Evolutionary conservation across 257 asterid species (phyloP), one percentile per base, ranked within the genome.

Genomic region (Sherardia arvensis): DNA sequence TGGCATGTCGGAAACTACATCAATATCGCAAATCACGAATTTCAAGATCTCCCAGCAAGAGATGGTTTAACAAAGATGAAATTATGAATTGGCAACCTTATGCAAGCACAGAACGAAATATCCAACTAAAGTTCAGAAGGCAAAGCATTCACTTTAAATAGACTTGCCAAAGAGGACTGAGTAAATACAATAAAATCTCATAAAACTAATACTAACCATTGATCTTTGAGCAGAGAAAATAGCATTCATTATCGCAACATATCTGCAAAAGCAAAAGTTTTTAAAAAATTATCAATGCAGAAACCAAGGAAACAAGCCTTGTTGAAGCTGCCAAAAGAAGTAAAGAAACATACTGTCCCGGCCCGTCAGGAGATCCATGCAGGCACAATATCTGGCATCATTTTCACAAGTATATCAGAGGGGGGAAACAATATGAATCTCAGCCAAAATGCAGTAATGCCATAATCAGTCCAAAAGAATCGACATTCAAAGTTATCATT

Each of bases 321-420:
- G 23, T 23, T 54, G 67, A 53, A 58, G 69, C 38, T 53, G 12
- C 25, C 8, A 49, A 68, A 51, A 34, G 59, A 8, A 26, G 66
- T 61, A 53, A 48, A 65, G 47, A 53, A 68, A 81, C 96, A 54
- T 83, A 91, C 95, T 91, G 96, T 70, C 95, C 92, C 54, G 98
- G 92, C 36, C 96, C 98, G 74, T 91, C 96, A 28, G 86, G 94
- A 59, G 96, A 91, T 83, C 98, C 98, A 75, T 91, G 98, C 73
- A 91, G 69, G 82, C 96, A 91, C 68, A 91, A 63, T 72, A 91
- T 85, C 98, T 91, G 96, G 69, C 73, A 87, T 71, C 48, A 62
- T 69, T 59, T 33, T 62, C 67, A 61, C 38, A 59, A 64, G 3
- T 69, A 54, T 58, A 70, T 71, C 66, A 77, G 76, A 4, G 7